Evolutionary conservation across 2,329 filamentous ascomycete species (phyloP), one percentile per base, ranked within the genome.

Genomic region (Diaporthe humulicola): DNA sequence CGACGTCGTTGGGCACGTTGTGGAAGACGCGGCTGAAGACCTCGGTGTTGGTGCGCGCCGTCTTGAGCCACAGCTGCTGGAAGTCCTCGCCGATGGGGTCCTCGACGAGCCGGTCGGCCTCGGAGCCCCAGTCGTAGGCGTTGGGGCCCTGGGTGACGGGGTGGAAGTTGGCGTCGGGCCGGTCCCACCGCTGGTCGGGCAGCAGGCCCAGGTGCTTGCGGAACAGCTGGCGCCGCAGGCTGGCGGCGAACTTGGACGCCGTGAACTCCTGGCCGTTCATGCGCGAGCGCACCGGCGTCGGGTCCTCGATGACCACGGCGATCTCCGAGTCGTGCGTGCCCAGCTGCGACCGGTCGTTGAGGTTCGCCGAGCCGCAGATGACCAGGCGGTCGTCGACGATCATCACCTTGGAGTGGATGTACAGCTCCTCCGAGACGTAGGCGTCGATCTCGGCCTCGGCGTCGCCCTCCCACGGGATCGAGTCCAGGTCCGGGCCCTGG

Each of bases 401-500:
- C 78, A 97, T 89, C 50, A 98, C 88, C 85, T 98, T 99, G 48
- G 92, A 93, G 83, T 99, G 97, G 67, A 98, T 93, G 82, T 99
- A 99, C 4, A 98, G 90, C 83, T 99, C 96, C 82, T 99, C 97
- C 81, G 98, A 96, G 75, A 98, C 93, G 87, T 96, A 97, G 81
- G 97, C 95, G 72, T 93, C 89, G 74, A 95, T 93, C 83, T 98
- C 97, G 2, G 90, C 90, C 78, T 96, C 90, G 0, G 91, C 86
- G 12, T 93, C 86, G n/a, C 94, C 93, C 28, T 95, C 93, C 94
- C 95, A 98, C 0, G 88, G 87, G 4, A 90, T 82, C 28, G 83
- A 79, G 61, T 90, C 89, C 75, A 98, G 91, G 75, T 94, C 92
- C 54, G 90, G 88, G 0, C 94, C 94, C 72, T 89, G 88, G 40